phyloP scores from a whole-genome alignment of 495 filamentous ascomycete species.

The Cladorrhinum samala region DNA sequence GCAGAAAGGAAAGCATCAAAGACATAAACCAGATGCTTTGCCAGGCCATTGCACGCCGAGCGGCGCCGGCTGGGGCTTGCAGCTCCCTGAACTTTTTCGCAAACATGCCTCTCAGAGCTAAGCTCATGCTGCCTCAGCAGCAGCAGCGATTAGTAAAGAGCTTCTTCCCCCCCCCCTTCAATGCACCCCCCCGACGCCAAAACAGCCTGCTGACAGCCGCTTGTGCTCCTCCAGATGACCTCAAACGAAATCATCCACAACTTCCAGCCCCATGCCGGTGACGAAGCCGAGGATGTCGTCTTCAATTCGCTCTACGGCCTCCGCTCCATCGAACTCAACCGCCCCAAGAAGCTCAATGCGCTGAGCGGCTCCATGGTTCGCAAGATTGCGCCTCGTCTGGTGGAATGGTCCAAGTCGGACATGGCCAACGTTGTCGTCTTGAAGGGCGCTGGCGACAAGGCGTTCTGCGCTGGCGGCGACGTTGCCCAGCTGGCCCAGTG shows the following conservation, averaged over 20 bases:
- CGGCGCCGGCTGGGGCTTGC: constrained; percentile 34
- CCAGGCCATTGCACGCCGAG: constrained; percentile 33
- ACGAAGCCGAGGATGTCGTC: constrained; percentile 85
- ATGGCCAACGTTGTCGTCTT: constrained; percentile 89
- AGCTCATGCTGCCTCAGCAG: constrained; percentile 56
- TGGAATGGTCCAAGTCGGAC: constrained; percentile 91
- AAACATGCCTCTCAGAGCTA: constrained; percentile 91
- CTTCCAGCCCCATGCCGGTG: constrained; percentile 46
- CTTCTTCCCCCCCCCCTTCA: neutral
- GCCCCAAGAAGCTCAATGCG: constrained; percentile 82
- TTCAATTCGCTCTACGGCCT: constrained; percentile 84
- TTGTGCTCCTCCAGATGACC: too few species aligned
- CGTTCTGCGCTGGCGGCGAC: constrained; percentile 92
- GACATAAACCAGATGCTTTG: constrained; percentile 35
- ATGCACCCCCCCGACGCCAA: too few species aligned
- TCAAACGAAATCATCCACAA: constrained; percentile 26
- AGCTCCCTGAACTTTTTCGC: constrained; percentile 22
- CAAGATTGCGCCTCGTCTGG: constrained; percentile 80
- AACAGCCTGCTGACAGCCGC: too few species aligned
- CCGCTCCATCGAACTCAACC: constrained; percentile 89
- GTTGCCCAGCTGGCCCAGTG: constrained; percentile 67
- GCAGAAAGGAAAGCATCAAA: constrained; percentile 5
- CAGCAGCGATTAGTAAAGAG: constrained; percentile 45
- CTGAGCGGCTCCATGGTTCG: constrained; percentile 88
- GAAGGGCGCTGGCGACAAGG: constrained; percentile 75